Evolutionary conservation across 495 filamentous ascomycete species (phyloP).

Genomic region (Darksidea phi): DNA sequence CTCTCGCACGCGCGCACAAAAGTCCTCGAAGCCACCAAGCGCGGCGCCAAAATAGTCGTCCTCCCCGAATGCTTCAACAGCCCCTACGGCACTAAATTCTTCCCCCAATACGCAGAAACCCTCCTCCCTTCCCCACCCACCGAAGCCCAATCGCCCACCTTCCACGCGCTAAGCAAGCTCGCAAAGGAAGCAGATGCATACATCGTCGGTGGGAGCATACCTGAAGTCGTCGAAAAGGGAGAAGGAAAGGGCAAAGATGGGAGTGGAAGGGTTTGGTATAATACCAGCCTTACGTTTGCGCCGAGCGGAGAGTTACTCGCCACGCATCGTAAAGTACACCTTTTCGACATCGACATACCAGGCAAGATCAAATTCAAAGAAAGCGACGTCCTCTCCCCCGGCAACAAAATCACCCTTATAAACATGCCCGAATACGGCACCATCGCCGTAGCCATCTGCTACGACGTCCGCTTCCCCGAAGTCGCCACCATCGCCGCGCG

Average conservation of each 20-base stretch:
- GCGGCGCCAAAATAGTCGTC: constrained; percentile 72
- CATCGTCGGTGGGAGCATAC: constrained; percentile 89
- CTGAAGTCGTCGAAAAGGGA: constrained; percentile 61
- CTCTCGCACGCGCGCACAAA: constrained; percentile 75
- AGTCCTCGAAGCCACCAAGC: constrained; percentile 73
- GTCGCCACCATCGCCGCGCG: constrained; percentile 87
- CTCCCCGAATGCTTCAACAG: constrained; percentile 93
- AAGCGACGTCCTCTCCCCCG: constrained; percentile 80
- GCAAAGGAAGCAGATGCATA: constrained; percentile 73
- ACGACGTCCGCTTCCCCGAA: constrained; percentile 96
- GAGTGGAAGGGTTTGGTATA: constrained; percentile 62
- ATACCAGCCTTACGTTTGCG: constrained; percentile 81
- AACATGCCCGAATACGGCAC: constrained; percentile 83
- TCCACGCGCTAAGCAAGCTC: constrained; percentile 76
- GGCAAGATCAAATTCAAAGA: constrained; percentile 90
- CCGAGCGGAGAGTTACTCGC: constrained; percentile 75
- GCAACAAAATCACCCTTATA: constrained; percentile 75
- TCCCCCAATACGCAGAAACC: constrained; percentile 87
- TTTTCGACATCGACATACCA: constrained; percentile 99
- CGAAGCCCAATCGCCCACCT: constrained; percentile 68
- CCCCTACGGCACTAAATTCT: constrained; percentile 89
- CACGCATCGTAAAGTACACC: constrained; percentile 87
- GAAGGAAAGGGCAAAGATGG: not conserved
- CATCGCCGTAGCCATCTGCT: constrained; percentile 88
- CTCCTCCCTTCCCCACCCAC: constrained; percentile 78